Evolutionary conservation across 129 eudicot species (phyloP).

Genomic region (Chrysanthemum seticuspe): DNA sequence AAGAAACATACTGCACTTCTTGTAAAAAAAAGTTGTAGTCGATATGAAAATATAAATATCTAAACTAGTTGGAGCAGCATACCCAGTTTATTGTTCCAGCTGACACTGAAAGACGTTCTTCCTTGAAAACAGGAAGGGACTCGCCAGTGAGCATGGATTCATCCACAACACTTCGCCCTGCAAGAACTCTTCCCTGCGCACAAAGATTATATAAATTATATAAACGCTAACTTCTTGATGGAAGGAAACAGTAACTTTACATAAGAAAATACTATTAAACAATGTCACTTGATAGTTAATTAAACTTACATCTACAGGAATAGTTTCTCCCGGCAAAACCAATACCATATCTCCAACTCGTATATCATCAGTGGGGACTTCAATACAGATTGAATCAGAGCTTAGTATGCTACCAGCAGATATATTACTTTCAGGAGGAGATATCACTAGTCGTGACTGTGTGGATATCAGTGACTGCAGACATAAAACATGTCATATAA

Average conservation of each 20-base stretch:
- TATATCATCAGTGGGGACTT: constrained; percentile 87
- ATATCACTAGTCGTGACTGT: constrained; percentile 73
- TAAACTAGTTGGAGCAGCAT: constrained; percentile 19
- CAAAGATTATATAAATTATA: constrained; percentile 8
- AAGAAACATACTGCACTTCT: neutral
- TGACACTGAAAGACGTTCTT: constrained; percentile 69
- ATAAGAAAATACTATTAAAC: neutral
- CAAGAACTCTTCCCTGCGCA: constrained; percentile 75
- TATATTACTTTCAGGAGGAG: constrained; percentile 63
- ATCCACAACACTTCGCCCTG: constrained; percentile 96
- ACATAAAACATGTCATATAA: constrained; percentile 15
- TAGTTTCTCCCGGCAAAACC: constrained; percentile 96
- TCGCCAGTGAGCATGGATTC: constrained; percentile 98
- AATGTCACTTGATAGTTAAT: constrained; percentile 22
- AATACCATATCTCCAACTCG: constrained; percentile 73
- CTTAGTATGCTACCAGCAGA: constrained; percentile 50
- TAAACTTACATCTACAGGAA: constrained; percentile 89
- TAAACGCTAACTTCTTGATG: constrained; percentile 13
- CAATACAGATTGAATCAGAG: constrained; percentile 72
- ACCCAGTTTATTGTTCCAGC: constrained; percentile 98
- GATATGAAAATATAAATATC: too few species aligned
- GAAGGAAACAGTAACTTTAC: neutral
- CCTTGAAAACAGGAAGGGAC: constrained; percentile 92
- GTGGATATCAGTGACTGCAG: constrained; percentile 93
- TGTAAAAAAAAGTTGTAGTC: neutral